Conservation (phyloP, 371 early-diverging fungal species). For the Syncephalastrum contaminatum region DNA sequence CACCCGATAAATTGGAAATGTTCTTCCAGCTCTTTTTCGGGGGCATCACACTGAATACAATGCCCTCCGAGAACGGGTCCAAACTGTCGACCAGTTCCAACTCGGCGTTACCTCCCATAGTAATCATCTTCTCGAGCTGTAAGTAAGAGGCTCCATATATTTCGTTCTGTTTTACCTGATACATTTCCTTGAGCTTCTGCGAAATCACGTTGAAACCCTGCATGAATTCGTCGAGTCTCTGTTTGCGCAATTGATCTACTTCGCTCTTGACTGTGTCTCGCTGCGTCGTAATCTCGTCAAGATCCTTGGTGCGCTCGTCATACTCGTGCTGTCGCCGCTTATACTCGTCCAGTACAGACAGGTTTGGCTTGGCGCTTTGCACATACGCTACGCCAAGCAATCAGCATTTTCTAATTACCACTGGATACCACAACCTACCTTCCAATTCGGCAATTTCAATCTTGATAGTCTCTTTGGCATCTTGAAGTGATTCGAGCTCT, state of each 20-base stretch:
- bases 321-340: conserved; percentile 76
- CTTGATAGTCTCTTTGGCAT: conserved; percentile 31
- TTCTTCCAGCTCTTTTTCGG: conserved; percentile 99
- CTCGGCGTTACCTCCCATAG: conserved; percentile 99
- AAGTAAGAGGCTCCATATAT: background rate
- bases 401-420: background rate
- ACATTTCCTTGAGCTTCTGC: conserved; percentile 98
- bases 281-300: conserved; percentile 70
- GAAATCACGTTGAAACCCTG: conserved; percentile 94
- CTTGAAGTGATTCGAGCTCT: conserved; percentile 42
- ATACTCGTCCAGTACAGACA: conserved; percentile 89
- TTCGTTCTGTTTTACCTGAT: conserved; percentile 64
- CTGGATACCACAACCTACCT: conserved; percentile 16
- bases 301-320: conserved; percentile 65
- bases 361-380: conserved; percentile 79
- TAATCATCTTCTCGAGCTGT: conserved; percentile 79
- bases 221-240: conserved; percentile 95
- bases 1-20: conserved; percentile 98
- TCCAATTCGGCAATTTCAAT: conserved; percentile 52
- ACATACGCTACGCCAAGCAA: conserved; percentile 51
- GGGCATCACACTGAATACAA: conserved; percentile 99
- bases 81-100: conserved; percentile 99
- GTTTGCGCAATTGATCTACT: conserved; percentile 79
- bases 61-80: conserved; percentile 99
- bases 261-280: conserved; percentile 75